Base-by-base conservation (phyloP, 2,329 filamentous ascomycete genomes). In the Exophiala sp. region DNA sequence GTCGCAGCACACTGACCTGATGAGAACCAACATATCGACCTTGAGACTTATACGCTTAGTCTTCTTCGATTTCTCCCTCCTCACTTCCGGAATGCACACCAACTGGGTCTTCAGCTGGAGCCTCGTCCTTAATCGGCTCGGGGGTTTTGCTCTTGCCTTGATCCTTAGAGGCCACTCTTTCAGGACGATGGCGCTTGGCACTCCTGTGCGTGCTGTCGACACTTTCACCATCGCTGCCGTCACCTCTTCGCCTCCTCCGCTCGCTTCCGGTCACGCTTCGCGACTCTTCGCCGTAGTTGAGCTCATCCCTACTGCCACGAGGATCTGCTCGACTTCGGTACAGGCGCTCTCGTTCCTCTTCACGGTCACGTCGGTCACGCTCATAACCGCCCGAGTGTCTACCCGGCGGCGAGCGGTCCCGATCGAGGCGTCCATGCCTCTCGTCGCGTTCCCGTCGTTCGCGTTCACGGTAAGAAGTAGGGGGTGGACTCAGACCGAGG, bases 41-140 rank as follows among this genome's bases (percentile, higher is more conserved):
- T 32, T 18, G 11, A 24, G 20, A 12, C 24, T 12, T 24, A 14
- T 12, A 42, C 38, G 5, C 29, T 36, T 50, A 77, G 57, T 77
- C 75, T 77, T 97, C 91, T 72, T 96, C 94, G 65, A 99, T 97
- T 75, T 99, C 94, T 48, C 94, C 94, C 72, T 99, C 94, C 74
- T 99, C 94, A 67, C 91, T 96, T 49, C 94, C 94, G 55, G 88
- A 92, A 65, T 88, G 86, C 52, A 91, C 78, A 52, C 78, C 81
- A 44, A 78, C 76, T 47, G 83, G 77, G 4, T 29, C 24, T 61
- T 88, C 84, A 55, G 4, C 72, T 72, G 60, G 73, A 74, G 43
- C 54, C 41, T 62, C 57, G 47, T 68, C 69, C 42, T 70, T 67
- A 46, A 66, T 66, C 43, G 68, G 69, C 42, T 63, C 63, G 46